Evolutionary conservation across 768 basidiomycete species (phyloP).

Genomic region (Favolaschia claudopus): DNA sequence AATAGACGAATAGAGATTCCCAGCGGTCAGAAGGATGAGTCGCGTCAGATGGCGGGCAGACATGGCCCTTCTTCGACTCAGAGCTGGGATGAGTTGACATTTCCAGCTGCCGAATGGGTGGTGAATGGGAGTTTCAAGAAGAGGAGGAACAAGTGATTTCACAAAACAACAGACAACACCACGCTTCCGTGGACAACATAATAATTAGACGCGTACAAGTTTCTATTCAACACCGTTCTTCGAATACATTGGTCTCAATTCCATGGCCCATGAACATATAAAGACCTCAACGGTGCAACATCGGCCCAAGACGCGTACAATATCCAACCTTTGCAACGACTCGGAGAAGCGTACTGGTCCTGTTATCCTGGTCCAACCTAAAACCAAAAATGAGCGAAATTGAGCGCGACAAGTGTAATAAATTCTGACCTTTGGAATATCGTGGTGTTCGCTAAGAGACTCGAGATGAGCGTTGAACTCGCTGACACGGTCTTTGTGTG

Average conservation of each 20-base stretch:
- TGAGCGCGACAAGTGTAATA: conserved; percentile 1
- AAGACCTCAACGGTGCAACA: no score
- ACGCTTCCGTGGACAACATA: no score
- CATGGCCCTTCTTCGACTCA: conserved; percentile 52
- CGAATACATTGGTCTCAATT: no score
- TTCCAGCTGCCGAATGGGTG: conserved; percentile 30
- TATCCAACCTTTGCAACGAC: conserved; percentile 1
- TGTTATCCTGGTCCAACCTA: conserved; percentile 90
- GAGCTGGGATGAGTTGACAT: conserved; percentile 46
- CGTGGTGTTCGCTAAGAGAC: conserved; percentile 90
- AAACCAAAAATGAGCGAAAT: conserved; percentile 23
- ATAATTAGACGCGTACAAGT: no score
- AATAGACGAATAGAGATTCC: conserved; percentile 87
- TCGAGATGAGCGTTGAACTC: conserved; percentile 91
- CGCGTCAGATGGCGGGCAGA: conserved; percentile 68
- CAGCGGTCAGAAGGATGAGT: conserved; percentile 83
- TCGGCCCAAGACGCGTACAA: conserved; percentile 9
- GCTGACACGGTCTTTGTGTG: conserved; percentile 92
- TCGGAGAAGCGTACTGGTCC: no score
- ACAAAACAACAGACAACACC: no score
- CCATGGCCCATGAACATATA: no score
- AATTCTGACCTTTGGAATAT: conserved; percentile 82
- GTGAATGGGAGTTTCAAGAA: conserved; percentile 40
- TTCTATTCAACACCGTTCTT: no score
- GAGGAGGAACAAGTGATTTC: no score